A percentile compares a stretch with the other conserved stretches of the same genome.
phyloP scores from a whole-genome alignment of 148 eudicot genomes.

The Persicaria tinctoria region DNA sequence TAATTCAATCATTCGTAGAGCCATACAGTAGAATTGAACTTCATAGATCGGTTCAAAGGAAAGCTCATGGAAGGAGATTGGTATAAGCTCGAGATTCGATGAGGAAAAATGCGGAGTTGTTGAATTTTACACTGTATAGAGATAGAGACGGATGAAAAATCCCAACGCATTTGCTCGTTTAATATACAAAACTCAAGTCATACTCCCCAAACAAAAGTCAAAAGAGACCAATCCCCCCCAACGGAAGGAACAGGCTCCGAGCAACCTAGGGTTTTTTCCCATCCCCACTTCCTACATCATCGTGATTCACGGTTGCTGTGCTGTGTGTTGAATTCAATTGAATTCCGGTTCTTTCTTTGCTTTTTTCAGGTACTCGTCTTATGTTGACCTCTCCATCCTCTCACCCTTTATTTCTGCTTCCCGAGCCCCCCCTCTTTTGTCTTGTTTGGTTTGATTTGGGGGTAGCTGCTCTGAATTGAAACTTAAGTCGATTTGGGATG shows the following conservation, averaged over 20 bases:
- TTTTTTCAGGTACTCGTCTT: background rate
- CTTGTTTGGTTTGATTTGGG: background rate
- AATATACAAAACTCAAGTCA: background rate
- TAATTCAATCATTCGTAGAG: too few relatives aligned
- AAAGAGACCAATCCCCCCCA: background rate
- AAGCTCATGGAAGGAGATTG: conserved; percentile 17
- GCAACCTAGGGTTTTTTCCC: background rate
- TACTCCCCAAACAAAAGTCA: background rate
- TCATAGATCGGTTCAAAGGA: too few relatives aligned
- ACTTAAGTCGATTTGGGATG: background rate
- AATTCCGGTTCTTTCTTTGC: background rate
- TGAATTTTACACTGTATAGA: background rate
- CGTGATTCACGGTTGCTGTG: background rate
- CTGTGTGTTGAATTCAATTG: background rate
- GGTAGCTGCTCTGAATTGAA: background rate
- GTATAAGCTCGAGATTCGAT: conserved; percentile 22
- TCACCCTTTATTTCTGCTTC: background rate
- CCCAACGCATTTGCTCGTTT: background rate
- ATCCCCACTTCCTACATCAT: background rate
- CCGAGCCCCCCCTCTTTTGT: background rate
- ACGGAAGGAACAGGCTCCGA: background rate
- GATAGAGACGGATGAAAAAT: background rate
- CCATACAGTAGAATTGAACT: too few relatives aligned
- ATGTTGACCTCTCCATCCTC: background rate
- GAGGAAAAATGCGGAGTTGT: conserved; percentile 1